Percentiles rank a stretch among this genome's conserved stretches.
Conservation (phyloP, 306 rosid genomes). For the Medicago lupulina region DNA sequence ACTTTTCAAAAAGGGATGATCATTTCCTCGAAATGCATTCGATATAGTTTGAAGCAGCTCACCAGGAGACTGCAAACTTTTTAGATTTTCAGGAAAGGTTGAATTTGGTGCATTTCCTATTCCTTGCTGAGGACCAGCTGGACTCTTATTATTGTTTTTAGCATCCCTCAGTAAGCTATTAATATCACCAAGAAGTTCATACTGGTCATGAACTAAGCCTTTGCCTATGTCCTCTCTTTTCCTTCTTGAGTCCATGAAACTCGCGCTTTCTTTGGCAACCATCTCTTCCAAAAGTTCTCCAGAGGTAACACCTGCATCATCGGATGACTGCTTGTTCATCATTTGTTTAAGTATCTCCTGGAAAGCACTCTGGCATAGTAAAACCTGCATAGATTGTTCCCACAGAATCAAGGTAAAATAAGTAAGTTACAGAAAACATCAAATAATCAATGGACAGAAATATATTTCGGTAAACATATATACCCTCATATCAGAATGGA, state of each 20-base stretch:
- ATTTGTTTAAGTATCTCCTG: slow-evolving; percentile 91
- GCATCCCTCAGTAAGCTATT: slow-evolving; percentile 74
- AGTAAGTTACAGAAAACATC: slow-evolving; percentile 36
- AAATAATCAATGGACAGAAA: slow-evolving; percentile 12
- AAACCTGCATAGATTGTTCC: slow-evolving; percentile 59
- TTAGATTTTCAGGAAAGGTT: slow-evolving; percentile 62
- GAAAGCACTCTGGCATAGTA: slow-evolving; percentile 89
- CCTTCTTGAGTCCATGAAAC: slow-evolving; percentile 52
- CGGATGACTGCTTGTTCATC: slow-evolving; percentile 64
- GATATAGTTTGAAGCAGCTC: slow-evolving; percentile 83
- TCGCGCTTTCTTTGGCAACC: slow-evolving; percentile 61
- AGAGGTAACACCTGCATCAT: slow-evolving; percentile 48
- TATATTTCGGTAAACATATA: slow-evolving; percentile 25
- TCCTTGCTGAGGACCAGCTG: slow-evolving; percentile 55
- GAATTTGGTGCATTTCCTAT: slow-evolving; percentile 54
- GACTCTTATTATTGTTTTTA: slow-evolving; percentile 52
- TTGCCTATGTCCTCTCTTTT: slow-evolving; percentile 64
- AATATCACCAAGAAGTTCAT: slow-evolving; percentile 81
- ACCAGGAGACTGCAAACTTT: slow-evolving; percentile 71
- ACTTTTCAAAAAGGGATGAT: slow-evolving; percentile 80
- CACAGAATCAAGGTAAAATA: slow-evolving; percentile 35
- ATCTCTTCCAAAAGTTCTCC: slow-evolving; percentile 58
- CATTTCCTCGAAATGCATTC: slow-evolving; percentile 81
- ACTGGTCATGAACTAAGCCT: slow-evolving; percentile 62
- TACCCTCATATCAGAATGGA: slow-evolving; percentile 96